These are phyloP conservation scores for Salvia sclarea DNA, from an alignment of 305 asterid genomes.

Conservation along the genomic window DNA sequence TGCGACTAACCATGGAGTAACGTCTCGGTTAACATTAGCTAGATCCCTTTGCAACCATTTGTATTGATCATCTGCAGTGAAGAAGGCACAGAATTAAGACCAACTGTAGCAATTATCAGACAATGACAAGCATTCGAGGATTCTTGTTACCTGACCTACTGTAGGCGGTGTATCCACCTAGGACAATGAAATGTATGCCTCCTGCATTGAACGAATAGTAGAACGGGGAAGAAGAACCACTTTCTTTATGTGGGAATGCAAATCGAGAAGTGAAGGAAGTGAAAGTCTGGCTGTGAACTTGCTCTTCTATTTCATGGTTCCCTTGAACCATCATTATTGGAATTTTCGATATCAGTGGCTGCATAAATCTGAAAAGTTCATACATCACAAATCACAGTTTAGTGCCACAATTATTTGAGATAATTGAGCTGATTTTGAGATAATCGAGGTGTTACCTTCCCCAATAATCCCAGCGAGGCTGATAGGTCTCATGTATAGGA, in stretches of 20 bases:
- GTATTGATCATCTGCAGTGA: slow-evolving; percentile 69
- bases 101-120: not conserved
- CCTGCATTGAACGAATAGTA: slow-evolving; percentile 91
- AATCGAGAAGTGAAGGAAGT: slow-evolving; percentile 74
- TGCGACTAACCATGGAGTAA: slow-evolving; percentile 89
- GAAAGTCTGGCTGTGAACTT: slow-evolving; percentile 64
- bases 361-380: slow-evolving; percentile 67
- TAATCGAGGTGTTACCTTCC: slow-evolving; percentile 62
- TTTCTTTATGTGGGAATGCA: slow-evolving; percentile 80
- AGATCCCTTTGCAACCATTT: slow-evolving; percentile 85
- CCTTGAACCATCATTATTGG: slow-evolving; percentile 97
- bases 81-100: slow-evolving; percentile 24
- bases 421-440: slow-evolving; percentile 15
- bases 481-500: slow-evolving; percentile 94
- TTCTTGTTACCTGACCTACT: slow-evolving; percentile 51
- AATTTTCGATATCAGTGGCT: slow-evolving; percentile 70
- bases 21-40: slow-evolving; percentile 58
- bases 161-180: slow-evolving; percentile 74
- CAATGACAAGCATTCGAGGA: not conserved
- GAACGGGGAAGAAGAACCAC: slow-evolving; percentile 74
- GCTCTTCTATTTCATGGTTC: slow-evolving; percentile 93
- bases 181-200: slow-evolving; percentile 90
- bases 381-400: not conserved
- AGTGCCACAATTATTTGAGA: not conserved
- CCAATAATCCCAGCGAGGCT: slow-evolving; percentile 99